Base-by-base conservation (phyloP, 2,329 filamentous ascomycete species). In the Trichophaea hybrida region DNA sequence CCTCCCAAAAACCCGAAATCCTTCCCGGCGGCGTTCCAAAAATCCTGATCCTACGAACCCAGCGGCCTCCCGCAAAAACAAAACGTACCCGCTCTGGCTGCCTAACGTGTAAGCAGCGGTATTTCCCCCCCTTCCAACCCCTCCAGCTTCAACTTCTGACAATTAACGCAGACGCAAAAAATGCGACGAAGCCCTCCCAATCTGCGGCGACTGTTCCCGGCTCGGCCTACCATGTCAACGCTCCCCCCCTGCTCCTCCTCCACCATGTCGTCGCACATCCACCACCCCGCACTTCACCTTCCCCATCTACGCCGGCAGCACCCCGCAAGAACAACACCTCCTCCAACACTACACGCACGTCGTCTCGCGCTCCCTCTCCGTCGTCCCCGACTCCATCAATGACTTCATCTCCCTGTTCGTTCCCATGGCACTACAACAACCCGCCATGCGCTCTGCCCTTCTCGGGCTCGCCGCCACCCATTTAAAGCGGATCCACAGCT, bases 331-430 rank as follows among this genome's bases (percentile, higher is more conserved):
- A 55, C 48, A 63, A 54, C 53, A 56, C 15, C 62, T 64, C 32
- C 57, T 64, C 33, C 62, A 64, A 63, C 62, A 64, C 44, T 64
- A 64, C 46, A 59, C 62, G 13, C 61, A 59, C 55, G 62, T 64
- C 60, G 62, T 64, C 43, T 62, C 60, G n/a, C 58, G 60, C 37
- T 64, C 62, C 34, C 50, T 64, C 24, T 62, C 60, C 12, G 62
- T 64, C 15, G 62, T 64, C 6, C 62, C 62, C 13, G 62, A 64
- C 57, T 60, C 62, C 52, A 62, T 64, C 49, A 64, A 64, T 37
- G 55, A 60, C 3, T 64, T 64, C 58, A 48, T 64, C 56, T 57
- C 58, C 46, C 43, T 64, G 37, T 64, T 64, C 43, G 60, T 64
- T 44, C 62, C 62, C 2, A 64, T 64, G 62, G 62, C 62, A 32